Percentiles rank a stretch among this genome's conserved stretches.
phyloP scores from a whole-genome alignment of 176 grass and related monocot genomes.

The Oryza meridionalis region DNA sequence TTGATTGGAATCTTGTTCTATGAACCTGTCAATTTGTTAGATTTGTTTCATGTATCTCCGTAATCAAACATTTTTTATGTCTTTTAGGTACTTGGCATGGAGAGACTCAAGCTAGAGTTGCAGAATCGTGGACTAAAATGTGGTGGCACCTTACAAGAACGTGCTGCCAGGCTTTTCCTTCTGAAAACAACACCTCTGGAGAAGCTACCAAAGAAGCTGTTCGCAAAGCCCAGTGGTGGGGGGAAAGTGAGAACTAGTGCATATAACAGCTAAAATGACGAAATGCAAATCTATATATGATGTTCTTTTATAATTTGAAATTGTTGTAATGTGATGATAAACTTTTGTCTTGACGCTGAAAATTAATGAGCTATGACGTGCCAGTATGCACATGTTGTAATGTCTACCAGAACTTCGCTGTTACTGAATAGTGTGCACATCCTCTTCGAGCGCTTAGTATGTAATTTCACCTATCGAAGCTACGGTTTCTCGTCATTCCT shows the following conservation, averaged over 20 bases:
- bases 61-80: background rate
- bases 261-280: slow-evolving; percentile 16
- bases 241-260: slow-evolving; percentile 33
- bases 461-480: background rate
- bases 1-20: background rate
- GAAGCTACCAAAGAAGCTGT: slow-evolving; percentile 92
- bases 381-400: slow-evolving; percentile 32
- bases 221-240: slow-evolving; percentile 49
- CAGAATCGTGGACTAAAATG: slow-evolving; percentile 76
- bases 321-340: slow-evolving; percentile 39
- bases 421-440: background rate
- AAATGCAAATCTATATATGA: slow-evolving; percentile 17
- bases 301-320: slow-evolving; percentile 6
- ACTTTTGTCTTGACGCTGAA: slow-evolving; percentile 9
- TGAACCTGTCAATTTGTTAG: background rate
- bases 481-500: background rate
- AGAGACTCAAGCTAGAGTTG: slow-evolving; percentile 84
- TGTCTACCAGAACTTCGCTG: background rate
- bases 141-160: slow-evolving; percentile 86
- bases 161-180: slow-evolving; percentile 85
- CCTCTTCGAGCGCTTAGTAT: background rate
- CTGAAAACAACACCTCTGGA: slow-evolving; percentile 88
- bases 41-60: background rate
- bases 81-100: slow-evolving; percentile 69
- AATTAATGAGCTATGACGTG: slow-evolving; percentile 28